Conservation (phyloP, 169 alveolate genomes). For the Plasmodium gallinaceum region DNA sequence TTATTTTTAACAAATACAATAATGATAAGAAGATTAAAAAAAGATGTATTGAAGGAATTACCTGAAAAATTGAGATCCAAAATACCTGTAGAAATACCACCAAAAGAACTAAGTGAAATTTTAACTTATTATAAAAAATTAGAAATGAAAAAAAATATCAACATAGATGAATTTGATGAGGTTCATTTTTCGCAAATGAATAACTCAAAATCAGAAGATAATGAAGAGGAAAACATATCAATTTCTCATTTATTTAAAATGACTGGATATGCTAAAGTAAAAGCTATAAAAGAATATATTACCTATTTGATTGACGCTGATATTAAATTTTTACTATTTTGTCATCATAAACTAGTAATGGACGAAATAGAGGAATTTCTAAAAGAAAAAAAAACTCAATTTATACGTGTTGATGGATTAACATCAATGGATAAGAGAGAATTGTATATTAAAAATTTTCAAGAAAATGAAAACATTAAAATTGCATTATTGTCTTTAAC, state of each 20-base stretch:
- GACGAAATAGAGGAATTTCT: conserved; percentile 91
- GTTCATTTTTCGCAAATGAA: conserved; percentile 10
- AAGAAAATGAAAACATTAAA: conserved; percentile 83
- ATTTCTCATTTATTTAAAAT: conserved; percentile 87
- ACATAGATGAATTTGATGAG: conserved; percentile 28
- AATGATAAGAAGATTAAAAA: conserved; percentile 96
- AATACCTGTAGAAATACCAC: conserved; percentile 90
- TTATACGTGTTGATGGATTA: conserved; percentile 96
- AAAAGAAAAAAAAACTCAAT: conserved; percentile 82
- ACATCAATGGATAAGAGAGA: conserved; percentile 92
- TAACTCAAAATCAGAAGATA: conserved; percentile 37
- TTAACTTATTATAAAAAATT: conserved; percentile 41
- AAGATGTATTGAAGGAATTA: conserved; percentile 93
- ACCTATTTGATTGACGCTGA: conserved; percentile 92
- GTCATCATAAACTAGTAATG: conserved; percentile 95
- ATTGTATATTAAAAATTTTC: conserved; percentile 92
- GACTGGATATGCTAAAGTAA: conserved; percentile 96
- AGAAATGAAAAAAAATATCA: conserved; percentile 13
- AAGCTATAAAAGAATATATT: conserved; percentile 94
- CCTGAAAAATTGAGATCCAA: conserved; percentile 95
- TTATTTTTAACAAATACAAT: conserved; percentile 86
- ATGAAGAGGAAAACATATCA: conserved; percentile 71
- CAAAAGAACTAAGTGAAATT: conserved; percentile 62
- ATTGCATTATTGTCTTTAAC: conserved; percentile 96
- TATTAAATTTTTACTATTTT: conserved; percentile 94